Evolutionary conservation across 306 rosid species (phyloP), one percentile per base, ranked within the genome.

Genomic region (Dalbergia cochinchinensis): DNA sequence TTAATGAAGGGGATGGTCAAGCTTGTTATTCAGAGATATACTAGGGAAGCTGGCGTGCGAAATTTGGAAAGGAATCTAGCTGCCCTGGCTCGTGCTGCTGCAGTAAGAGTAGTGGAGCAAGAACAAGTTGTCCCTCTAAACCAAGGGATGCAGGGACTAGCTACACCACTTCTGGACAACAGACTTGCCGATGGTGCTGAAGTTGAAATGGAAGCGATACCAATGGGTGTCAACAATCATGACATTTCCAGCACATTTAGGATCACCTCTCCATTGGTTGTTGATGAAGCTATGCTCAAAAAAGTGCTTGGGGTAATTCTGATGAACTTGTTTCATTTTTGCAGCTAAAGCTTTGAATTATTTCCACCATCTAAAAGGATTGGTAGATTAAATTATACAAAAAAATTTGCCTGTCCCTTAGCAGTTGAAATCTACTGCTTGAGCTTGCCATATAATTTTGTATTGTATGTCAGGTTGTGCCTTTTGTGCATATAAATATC

Each of bases 21-120:
- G 85, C 92, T 91, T 65, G 88, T 92, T 57, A 93, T 95, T 83
- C 96, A 90, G 76, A 86, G 96, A 74, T 95, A 95, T 86, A 95
- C 99, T 39, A 91, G 99, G 88, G 99, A 95, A 89, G 99, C 99
- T 74, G 99, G 99, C 80, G 98, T 95, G 31, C 91, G 99, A 68
- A 90, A 84, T 82, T 88, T 95, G 80, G 97, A 95, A 82, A 90
- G 99, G 84, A 91, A 84, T 80, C 87, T 95, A 63, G 97, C 99
- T 80, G 88, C 98, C 70, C 84, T 95, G 84, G 97, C 99, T 82
- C 98, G 99, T 85, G 97, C 99, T 69, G 96, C 97, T 54, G 99
- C 99, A 34, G 99, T 95, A 20, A 90, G 85, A 86, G 93, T 93
- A 71, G 96, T 93, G 35, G 99, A 95, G 89, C 94, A 91, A 81